phyloP scores from a whole-genome alignment of 2,329 filamentous ascomycete genomes.

The Botrytis squamosa region DNA sequence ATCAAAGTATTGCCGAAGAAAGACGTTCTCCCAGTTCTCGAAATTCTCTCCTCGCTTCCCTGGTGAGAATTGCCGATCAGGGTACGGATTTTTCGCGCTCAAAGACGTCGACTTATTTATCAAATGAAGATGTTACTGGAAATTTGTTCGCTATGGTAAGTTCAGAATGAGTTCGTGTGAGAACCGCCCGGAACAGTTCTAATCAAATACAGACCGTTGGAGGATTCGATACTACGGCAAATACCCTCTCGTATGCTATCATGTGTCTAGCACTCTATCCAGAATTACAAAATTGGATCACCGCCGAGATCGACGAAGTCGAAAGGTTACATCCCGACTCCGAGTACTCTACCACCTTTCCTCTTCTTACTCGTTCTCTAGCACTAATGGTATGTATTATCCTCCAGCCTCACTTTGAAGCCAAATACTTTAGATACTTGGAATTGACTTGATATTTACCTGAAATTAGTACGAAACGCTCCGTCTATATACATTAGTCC shows the following conservation, averaged over 20 bases:
- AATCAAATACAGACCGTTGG: conserved; percentile 39
- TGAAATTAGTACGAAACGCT: conserved; percentile 6
- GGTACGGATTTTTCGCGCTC: conserved; percentile 7
- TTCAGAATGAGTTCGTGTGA: background rate
- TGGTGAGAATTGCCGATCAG: conserved; percentile 17
- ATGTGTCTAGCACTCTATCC: conserved; percentile 47
- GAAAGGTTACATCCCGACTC: background rate
- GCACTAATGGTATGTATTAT: conserved; percentile 40
- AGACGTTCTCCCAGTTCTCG: conserved; percentile 23
- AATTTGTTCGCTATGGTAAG: conserved; percentile 35
- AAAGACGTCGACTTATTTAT: conserved; percentile 11
- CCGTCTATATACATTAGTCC: conserved; percentile 8
- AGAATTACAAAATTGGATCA: conserved; percentile 52
- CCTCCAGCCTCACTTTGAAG: background rate
- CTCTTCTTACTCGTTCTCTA: conserved; percentile 20
- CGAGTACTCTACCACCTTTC: conserved; percentile 23
- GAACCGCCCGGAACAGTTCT: background rate
- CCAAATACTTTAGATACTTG: background rate
- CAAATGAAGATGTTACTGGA: conserved; percentile 24
- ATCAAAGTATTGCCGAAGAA: conserved; percentile 10
- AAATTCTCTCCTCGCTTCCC: conserved; percentile 10
- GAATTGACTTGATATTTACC: background rate
- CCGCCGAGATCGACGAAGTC: conserved; percentile 45
- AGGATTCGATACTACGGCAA: conserved; percentile 51
- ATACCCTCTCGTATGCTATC: conserved; percentile 50